phyloP scores from a whole-genome alignment of 2,329 filamentous ascomycete genomes.

The Colletotrichum musae region DNA sequence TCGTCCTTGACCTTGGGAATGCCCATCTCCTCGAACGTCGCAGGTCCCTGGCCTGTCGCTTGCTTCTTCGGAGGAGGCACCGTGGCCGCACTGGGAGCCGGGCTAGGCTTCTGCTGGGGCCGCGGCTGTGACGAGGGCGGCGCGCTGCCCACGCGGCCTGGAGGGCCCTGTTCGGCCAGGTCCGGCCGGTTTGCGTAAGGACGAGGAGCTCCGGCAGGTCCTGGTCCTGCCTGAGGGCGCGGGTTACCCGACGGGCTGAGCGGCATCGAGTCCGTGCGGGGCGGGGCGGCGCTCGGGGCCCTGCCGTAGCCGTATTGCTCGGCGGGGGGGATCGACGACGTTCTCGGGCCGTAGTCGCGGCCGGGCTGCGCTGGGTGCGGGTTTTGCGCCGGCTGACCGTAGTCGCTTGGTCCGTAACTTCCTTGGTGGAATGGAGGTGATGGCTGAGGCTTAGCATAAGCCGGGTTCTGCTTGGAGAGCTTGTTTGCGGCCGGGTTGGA shows the following conservation, averaged over 20 bases:
- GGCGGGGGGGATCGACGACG: conserved; percentile 48
- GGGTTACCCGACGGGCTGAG: conserved; percentile 35
- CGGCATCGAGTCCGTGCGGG: conserved; percentile 52
- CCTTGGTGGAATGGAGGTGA: conserved; percentile 47
- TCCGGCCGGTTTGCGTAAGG: conserved; percentile 38
- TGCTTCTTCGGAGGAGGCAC: conserved; percentile 57
- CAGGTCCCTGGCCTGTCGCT: conserved; percentile 80
- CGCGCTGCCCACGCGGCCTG: conserved; percentile 54
- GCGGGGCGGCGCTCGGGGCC: conserved; percentile 48
- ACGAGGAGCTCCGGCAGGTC: conserved; percentile 23
- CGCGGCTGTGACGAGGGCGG: conserved; percentile 50
- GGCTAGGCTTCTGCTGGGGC: conserved; percentile 45
- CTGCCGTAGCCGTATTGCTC: conserved; percentile 46
- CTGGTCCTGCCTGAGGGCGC: conserved; percentile 30
- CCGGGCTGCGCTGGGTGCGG: conserved; percentile 46
- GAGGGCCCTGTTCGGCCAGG: conserved; percentile 30
- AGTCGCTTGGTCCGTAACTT: conserved; percentile 40
- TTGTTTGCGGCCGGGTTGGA: conserved; percentile 54
- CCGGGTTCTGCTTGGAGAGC: conserved; percentile 55
- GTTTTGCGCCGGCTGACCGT: conserved; percentile 37
- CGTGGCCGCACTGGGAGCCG: conserved; percentile 50
- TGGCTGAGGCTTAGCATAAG: conserved; percentile 45
- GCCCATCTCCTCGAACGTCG: conserved; percentile 99
- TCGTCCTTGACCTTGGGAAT: conserved; percentile 88
- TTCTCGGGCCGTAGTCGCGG: conserved; percentile 57